Conservation (phyloP, 768 basidiomycete genomes). For the Melanogaster broomeanus region DNA sequence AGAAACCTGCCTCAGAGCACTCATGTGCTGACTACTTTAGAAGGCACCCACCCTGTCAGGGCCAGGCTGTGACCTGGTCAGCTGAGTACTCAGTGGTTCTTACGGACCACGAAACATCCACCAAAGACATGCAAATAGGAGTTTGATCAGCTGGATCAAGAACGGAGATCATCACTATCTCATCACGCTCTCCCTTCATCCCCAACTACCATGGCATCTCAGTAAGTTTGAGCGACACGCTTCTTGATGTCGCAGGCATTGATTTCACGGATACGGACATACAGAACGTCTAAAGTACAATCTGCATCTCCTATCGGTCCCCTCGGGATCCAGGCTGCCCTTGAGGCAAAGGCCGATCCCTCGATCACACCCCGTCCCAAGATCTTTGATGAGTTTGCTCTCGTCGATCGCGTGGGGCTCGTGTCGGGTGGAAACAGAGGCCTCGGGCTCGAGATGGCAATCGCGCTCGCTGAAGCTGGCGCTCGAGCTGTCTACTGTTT, state of each 20-base stretch:
- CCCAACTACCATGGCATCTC: constrained; percentile 9
- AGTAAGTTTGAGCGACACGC: constrained; percentile 5
- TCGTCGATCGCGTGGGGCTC: constrained; percentile 57
- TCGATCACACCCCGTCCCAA: constrained; percentile 41
- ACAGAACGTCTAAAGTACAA: constrained; percentile 31
- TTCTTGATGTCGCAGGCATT: no score
- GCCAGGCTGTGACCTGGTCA: not conserved
- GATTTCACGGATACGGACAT: not conserved
- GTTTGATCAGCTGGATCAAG: not conserved
- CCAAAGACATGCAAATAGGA: not conserved
- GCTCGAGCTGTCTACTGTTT: constrained; percentile 70
- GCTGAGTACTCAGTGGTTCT: not conserved
- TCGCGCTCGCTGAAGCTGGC: constrained; percentile 72
- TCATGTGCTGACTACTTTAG: constrained; percentile 1
- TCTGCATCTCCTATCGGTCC: constrained; percentile 58
- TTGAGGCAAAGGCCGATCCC: constrained; percentile 41
- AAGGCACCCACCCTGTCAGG: no score
- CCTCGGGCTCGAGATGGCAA: constrained; percentile 82
- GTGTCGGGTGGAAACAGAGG: constrained; percentile 69
- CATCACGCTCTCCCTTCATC: not conserved
- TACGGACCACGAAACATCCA: not conserved
- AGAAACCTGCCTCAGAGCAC: not conserved
- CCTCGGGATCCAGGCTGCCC: constrained; percentile 63
- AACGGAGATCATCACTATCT: not conserved
- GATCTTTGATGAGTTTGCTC: constrained; percentile 60